Evolutionary conservation across 2,329 filamentous ascomycete species (phyloP), one percentile per base, ranked within the genome.

Genomic region (Trichoderma sp.): DNA sequence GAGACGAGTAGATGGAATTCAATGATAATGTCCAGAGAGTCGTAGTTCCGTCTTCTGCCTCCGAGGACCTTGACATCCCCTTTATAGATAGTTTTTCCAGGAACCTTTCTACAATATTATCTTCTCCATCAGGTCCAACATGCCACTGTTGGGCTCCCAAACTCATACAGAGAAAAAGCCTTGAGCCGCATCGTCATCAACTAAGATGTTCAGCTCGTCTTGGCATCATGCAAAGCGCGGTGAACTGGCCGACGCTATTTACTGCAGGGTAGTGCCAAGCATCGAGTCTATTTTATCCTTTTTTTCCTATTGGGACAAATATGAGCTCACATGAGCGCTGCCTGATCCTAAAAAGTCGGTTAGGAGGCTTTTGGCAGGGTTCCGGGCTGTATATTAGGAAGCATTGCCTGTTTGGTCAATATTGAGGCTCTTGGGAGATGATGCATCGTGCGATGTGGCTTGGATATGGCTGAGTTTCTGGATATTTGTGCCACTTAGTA

Each of bases 221-320:
- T 67, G 64, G 64, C 64, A 58, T 67, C 32, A 57, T 58, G 24
- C 51, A 15, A 26, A 57, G 51, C 32, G 51, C 32, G 64, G 24
- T 39, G 30, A 67, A 24, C 21, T 39, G 28, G 34, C 21, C 64
- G 30, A 21, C 24, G 24, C 34, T 14, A 58, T 58, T 34, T 30
- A 64, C 61, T 64, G 61, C 36, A 62, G 21, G 32, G 60, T 39
- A 66, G 30, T 32, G 62, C 63, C 26, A 32, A 66, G 43, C 47
- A 15, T 21, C 47, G 28, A 6, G 11, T 43, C 3, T n/a, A 12
- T 14, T 58, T 67, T 67, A 67, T 15, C 64, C 51, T 28, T 14
- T 67, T 67, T 53, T 67, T 67, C 51, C 51, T 11, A 67, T 67
- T 67, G 64, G 64, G 15, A 58, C 30, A 39, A 18, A 36, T n/a